Base-by-base conservation (phyloP, 1,284 basidiomycete species). In the Fomitopsis schrenkii region DNA sequence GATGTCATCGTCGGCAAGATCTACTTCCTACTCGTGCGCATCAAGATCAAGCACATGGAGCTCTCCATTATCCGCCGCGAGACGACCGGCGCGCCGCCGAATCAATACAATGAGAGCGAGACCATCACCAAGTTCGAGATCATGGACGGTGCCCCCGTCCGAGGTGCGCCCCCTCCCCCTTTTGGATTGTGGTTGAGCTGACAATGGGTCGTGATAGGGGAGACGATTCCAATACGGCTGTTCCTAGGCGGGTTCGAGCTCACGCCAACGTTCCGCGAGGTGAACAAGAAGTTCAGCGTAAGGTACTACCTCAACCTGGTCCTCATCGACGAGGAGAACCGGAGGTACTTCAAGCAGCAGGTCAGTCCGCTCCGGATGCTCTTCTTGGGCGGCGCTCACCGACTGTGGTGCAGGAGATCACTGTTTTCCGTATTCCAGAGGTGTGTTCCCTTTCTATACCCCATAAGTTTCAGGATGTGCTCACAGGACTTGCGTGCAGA, bases 21-120 rank as follows among this genome's bases (percentile, higher is more conserved):
- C 72, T 98, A 97, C 80, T 99, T 99, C 78, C 80, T 99, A 35
- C 90, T 99, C 48, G 97, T 99, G 7, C 90, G 97, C 63, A 98
- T 99, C 84, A 98, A 99, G 83, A 98, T 99, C 80, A 98, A 99
- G 77, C 96, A 99, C 71, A 98, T 98, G 96, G 97, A 99, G 72
- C 83, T 99, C 19, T 97, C 95, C 15, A 98, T 98, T 72, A 98
- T 99, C 67, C 89, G 97, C 33, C 85, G 97, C 45, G 97, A 99
- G 75, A 98, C 97, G 22, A 98, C 97, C 0, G 97, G 97, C 19
- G 84, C 94, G 3, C 92, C 93, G 3, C 97, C 97, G 9, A 99
- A 99, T 73, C 95, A 97, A 77, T 99, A 99, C 77, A 99, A 98
- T 75, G 97, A 99, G 76, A 95, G 91, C 66, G 97, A 99, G 74